Base-by-base conservation (phyloP, 2,329 filamentous ascomycete genomes). In the Epichloe uncinata region DNA sequence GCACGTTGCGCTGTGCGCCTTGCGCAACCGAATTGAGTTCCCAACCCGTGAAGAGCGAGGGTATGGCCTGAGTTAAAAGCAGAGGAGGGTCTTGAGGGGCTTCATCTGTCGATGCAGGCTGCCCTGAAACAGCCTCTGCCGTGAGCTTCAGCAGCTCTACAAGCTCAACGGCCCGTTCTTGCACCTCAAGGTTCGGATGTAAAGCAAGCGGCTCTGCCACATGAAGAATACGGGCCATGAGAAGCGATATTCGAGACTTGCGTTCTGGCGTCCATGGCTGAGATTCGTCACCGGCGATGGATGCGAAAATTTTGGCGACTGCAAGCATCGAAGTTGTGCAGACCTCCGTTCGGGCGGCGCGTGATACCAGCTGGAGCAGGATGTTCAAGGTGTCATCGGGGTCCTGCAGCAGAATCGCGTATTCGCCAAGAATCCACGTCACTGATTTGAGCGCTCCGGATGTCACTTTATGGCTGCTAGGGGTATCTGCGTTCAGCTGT, bases 111-210 rank as follows among this genome's bases (percentile, higher is more conserved):
- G 75, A 75, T 13, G 77, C 69, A 11, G 78, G 73, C 53, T 90
- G 85, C 1, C 75, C 81, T 8, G 81, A 77, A 3, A 79, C 79
- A 13, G 91, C 89, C 68, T 98, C 93, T 1, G 82, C 81, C 2
- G 87, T 88, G 42, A 98, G 73, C 52, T 88, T 88, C 60, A 97
- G 79, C 12, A 97, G 74, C 63, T 98, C 93, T 0, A 89, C 77
- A 58, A 95, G 94, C 62, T 96, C 90, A 1, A 96, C 90, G 3
- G 90, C 85, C 50, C 93, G 81, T 65, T 97, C 93, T 67, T 98
- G 93, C 3, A 98, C 89, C 63, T 98, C 93, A 1, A 98, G 74
- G 58, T 82, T 87, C 0, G 91, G 90, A 63, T 97, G 88, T 40
- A 83, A 74, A 0, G 82, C 81, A 15, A 97, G 67, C 1, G 82